Base-by-base conservation (phyloP, 345 rosid species). In the Lumnitzera littorea region DNA sequence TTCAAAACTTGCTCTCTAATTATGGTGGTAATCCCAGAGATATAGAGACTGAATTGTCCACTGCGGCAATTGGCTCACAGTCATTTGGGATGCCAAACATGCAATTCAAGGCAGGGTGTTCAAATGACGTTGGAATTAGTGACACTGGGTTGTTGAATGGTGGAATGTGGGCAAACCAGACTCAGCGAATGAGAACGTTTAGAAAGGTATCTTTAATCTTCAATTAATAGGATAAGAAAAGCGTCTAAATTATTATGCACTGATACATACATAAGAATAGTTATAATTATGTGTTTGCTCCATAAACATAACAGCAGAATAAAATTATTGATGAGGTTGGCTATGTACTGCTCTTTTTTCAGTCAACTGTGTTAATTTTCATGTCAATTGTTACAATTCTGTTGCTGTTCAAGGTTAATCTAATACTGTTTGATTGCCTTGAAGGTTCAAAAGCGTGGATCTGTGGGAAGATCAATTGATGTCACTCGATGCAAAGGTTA, bases 401-500 rank as follows among this genome's bases (percentile, higher is more conserved):
- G 49, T 43, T 12, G 15, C 41, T 49, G 53, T 50, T 48, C n/a
- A 5, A 54, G 53, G 53, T 43, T 3, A 56, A 56, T 27, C 27
- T 46, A 6, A 56, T 60, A n/a, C 55, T 61, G 60, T 55, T 65
- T 25, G 65, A 16, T 69, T 43, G 48, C 48, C 29, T n/a, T 79
- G 74, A 61, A 94, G 99, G 95, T 90, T 72, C 96, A 90, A 83
- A 94, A 90, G 81, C 95, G 96, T 24, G 97, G 99, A 15, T 83
- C 97, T 24, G 97, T 88, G 0, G 97, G 99, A 71, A 86, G 99
- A 79, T 94, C 96, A 47, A 88, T 94, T 46, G 99, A 94, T 63
- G 88, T 94, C 46, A 88, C 91, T 15, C 90, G 97, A 51, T 88
- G 83, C 65, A 83, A 73, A 65, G 85, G 78, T 12, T 94, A 94